These are phyloP conservation scores for Gracilaria gracilis DNA, from an alignment of 23 red algal species.

Conservation along the genomic window DNA sequence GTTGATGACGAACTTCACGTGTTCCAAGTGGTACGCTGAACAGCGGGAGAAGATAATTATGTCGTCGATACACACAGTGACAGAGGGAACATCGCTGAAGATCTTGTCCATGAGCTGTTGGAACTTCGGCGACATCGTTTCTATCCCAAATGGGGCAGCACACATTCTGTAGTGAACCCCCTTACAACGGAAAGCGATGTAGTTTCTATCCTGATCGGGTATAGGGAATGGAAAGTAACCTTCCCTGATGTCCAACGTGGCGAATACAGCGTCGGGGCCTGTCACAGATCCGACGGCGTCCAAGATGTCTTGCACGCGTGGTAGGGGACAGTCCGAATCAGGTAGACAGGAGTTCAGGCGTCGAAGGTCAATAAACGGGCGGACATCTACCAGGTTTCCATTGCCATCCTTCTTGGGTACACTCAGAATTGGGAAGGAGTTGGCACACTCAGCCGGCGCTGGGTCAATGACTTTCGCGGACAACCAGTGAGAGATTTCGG, in stretches of 20 bases:
- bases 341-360: constrained; percentile 4
- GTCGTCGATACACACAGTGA: constrained; percentile 21
- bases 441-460: background rate
- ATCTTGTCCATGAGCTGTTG: constrained; percentile 5
- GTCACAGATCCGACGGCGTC: constrained; percentile 24
- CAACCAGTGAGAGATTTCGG: background rate
- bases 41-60: background rate
- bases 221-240: background rate
- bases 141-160: background rate
- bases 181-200: background rate
- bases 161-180: background rate
- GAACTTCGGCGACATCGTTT: background rate
- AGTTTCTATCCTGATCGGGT: background rate
- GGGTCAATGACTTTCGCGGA: constrained; percentile 6
- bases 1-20: background rate
- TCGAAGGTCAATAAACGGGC: constrained; percentile 16
- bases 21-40: background rate
- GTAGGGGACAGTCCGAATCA: constrained; percentile 24
- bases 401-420: constrained; percentile 36
- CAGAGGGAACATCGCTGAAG: background rate
- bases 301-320: constrained; percentile 29
- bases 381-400: constrained; percentile 14
- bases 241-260: background rate
- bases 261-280: background rate
- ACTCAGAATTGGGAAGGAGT: constrained; percentile 11